Conservation (phyloP, 208 protist species). For the Tritrichomonas musculus region DNA sequence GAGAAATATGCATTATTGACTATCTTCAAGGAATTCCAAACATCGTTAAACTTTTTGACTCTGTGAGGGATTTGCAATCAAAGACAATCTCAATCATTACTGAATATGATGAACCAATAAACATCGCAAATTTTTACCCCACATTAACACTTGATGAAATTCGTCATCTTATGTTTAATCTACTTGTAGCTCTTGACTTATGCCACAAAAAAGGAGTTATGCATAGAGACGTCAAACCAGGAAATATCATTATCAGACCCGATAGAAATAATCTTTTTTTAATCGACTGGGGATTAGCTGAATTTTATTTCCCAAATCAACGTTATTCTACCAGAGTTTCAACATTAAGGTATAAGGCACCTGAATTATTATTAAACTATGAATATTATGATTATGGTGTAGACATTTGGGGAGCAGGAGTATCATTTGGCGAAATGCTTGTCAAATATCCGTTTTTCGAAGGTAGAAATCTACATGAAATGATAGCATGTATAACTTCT, state of each 20-base stretch:
- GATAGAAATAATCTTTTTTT: slow-evolving; percentile 72
- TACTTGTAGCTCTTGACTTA: neutral
- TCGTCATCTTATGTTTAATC: neutral
- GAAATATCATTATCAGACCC: slow-evolving; percentile 98
- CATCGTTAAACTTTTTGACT: neutral
- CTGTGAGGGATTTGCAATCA: neutral
- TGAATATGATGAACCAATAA: neutral
- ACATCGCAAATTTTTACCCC: neutral
- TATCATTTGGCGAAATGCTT: slow-evolving; percentile 94
- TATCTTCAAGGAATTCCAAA: neutral
- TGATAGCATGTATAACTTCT: slow-evolving; percentile 77
- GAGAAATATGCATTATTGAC: neutral
- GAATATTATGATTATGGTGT: slow-evolving; percentile 96
- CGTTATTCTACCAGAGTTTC: slow-evolving; percentile 96
- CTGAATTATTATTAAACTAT: slow-evolving; percentile 92
- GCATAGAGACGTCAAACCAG: slow-evolving; percentile 97
- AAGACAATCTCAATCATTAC: slow-evolving; percentile 12
- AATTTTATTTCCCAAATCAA: slow-evolving; percentile 91
- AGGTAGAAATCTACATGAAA: slow-evolving; percentile 93
- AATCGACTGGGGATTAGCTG: slow-evolving; percentile 84
- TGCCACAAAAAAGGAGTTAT: slow-evolving; percentile 75
- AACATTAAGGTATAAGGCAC: slow-evolving; percentile 95
- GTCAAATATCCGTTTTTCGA: slow-evolving; percentile 98
- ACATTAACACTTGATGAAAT: neutral
- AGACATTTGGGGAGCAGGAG: slow-evolving; percentile 96